These are phyloP conservation scores for Nigrospora osmanthi DNA, from an alignment of 2,329 filamentous ascomycete species.

Conservation along the genomic window DNA sequence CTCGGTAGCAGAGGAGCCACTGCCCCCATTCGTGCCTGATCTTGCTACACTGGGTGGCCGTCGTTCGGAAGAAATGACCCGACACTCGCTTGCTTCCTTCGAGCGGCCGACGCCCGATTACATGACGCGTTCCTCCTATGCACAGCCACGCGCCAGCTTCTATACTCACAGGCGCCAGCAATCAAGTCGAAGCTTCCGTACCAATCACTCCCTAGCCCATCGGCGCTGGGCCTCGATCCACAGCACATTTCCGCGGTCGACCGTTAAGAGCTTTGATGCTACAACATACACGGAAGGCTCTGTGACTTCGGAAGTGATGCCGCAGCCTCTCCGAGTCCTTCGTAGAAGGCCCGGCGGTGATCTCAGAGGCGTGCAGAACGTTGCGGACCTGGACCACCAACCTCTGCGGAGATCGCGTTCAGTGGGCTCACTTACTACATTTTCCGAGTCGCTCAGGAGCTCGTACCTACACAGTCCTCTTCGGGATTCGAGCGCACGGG, in stretches of 20 bases:
- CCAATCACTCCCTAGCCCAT: conserved; percentile 42
- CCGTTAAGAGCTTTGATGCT: conserved; percentile 53
- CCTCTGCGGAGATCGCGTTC: conserved; percentile 47
- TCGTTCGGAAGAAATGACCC: background rate
- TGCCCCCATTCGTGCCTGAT: conserved; percentile 42
- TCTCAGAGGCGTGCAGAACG: conserved; percentile 59
- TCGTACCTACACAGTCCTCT: conserved; percentile 41
- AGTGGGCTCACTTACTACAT: conserved; percentile 51
- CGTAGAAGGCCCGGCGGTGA: conserved; percentile 70
- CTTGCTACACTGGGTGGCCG: conserved; percentile 28
- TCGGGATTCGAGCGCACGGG: conserved; percentile 30
- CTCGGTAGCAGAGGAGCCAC: conserved; percentile 26
- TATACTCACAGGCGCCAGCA: conserved; percentile 34
- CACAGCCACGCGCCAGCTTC: conserved; percentile 22
- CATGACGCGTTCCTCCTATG: conserved; percentile 20
- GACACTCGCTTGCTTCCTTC: conserved; percentile 4
- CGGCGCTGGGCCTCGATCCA: conserved; percentile 53
- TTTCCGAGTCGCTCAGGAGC: conserved; percentile 51
- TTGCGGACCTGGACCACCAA: conserved; percentile 49
- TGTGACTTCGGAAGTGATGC: conserved; percentile 35
- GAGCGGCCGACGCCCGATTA: conserved; percentile 18
- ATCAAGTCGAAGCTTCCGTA: conserved; percentile 41
- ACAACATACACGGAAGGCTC: conserved; percentile 47
- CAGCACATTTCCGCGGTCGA: conserved; percentile 44
- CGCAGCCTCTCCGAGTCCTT: conserved; percentile 53